Percentiles rank a stretch among this genome's conserved stretches.
Conservation (phyloP, 306 rosid genomes). For the Crotalaria pallida region DNA sequence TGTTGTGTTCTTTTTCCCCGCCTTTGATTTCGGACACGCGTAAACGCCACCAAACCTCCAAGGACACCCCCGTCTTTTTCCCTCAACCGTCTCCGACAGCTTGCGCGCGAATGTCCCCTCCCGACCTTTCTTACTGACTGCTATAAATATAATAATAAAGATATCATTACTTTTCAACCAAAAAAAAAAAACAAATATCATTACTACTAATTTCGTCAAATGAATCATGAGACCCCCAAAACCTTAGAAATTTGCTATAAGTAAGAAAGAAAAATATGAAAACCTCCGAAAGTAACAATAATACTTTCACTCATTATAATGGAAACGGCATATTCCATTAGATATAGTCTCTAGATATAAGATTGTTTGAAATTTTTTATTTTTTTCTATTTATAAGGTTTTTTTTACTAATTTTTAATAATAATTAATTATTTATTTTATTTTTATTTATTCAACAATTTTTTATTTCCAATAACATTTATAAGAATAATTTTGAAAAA, state of each 20-base stretch:
- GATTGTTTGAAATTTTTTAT: too few relatives aligned
- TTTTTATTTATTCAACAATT: too few relatives aligned
- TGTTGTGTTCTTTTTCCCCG: neutral
- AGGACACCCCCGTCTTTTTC: conserved; percentile 38
- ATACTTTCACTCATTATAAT: neutral
- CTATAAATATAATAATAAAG: neutral
- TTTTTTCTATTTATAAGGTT: too few relatives aligned
- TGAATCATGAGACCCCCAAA: neutral
- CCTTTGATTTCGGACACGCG: conserved; percentile 44
- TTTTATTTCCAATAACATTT: too few relatives aligned
- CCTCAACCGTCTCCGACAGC: conserved; percentile 40
- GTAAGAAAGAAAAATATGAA: neutral
- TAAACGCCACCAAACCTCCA: neutral
- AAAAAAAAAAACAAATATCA: too few relatives aligned
- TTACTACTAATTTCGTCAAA: neutral
- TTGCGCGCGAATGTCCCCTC: conserved; percentile 69
- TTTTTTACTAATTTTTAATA: too few relatives aligned
- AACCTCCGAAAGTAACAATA: neutral
- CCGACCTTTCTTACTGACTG: neutral
- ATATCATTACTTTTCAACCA: neutral
- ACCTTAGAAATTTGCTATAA: neutral
- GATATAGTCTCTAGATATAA: too few relatives aligned
- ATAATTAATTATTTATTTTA: too few relatives aligned
- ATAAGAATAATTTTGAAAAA: too few relatives aligned
- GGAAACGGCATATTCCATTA: neutral